Base-by-base conservation (phyloP, 164 flowering plant species). In the Kingdonia uniflora region DNA sequence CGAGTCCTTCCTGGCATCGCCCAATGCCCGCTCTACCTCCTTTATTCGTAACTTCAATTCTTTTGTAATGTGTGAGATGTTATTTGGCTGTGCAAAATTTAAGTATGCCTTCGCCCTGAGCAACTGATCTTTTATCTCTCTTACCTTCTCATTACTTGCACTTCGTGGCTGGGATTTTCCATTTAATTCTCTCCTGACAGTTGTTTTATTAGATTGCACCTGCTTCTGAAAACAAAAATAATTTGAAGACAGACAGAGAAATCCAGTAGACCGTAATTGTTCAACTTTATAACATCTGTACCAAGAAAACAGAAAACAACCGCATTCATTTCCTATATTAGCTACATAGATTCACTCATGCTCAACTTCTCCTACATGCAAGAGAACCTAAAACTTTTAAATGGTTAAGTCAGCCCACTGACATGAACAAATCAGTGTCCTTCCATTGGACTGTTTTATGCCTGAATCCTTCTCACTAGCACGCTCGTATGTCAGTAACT, bases 91-190 rank as follows among this genome's bases (percentile, higher is more conserved):
- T 33, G 84, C 71, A 69, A 81, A 79, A 59, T 42, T 75, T 70
- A 94, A 68, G 72, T 77, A 94, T 40, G 76, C 82, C 76, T 66
- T 83, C 54, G 97, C 97, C 71, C 87, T 70, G 44, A 88, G 62
- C 39, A 94, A 38, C 63, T 89, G 92, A 73, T 94, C 92, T 73
- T 73, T 83, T 67, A 89, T 83, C 70, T 74, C 74, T 64, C 69
- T 84, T 46, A 92, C 67, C 74, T 62, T 91, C 70, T 69, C 85
- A 76, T 82, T 85, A 51, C 70, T 47, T 16, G 23, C 55, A 50
- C 65, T 68, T 42, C 42, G 66, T 23, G 68, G 14, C 53, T 43
- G 66, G 23, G 70, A 33, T 16, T 15, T 69, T 15, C 52, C 26
- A 45, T 51, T 62, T 1, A 52, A 39, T 41, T 65, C 59, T 40